Base-by-base conservation (phyloP, 805 yeast genomes). In the Spathaspora arborariae region DNA sequence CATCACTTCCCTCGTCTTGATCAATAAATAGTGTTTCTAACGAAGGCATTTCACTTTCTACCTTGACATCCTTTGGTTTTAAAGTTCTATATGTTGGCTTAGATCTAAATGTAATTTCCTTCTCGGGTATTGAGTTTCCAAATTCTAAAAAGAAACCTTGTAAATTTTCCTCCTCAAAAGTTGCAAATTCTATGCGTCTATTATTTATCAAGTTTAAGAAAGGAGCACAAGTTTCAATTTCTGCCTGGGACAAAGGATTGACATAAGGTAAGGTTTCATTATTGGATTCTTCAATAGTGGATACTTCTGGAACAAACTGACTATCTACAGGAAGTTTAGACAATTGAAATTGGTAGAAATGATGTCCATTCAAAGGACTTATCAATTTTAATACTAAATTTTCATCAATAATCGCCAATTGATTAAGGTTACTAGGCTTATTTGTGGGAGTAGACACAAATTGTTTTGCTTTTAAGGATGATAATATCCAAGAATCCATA, bases 151-250 rank as follows among this genome's bases (percentile, higher is more conserved):
- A 59, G 18, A 47, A 52, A 2, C 53, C 55, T 21, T 9, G n/a
- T 41, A 43, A 30, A 30, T 34, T 48, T 51, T 20, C 26, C 15
- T 15, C 35, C 27, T 13, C 51, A 49, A 21, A 34, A 16, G 37
- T 26, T 11, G 67, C 59, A 49, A 70, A 62, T 41, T 56, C 56
- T 20, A 68, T 56, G 44, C 65, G 64, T 39, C 57, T 54, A 50
- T 59, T 60, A 43, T 61, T 63, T 22, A 68, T 56, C 35, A 70
- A 48, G 42, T 63, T 62, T 41, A 63, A 54, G 46, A 62, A 68
- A 4, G 75, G 75, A 19, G 58, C 60, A 50, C 82, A 74, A 0
- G 84, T 78, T 52, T 80, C 84, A 45, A 81, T 74, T 56, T 80
- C 85, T 26, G 80, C 74, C 47, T 77, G 76, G 0, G 80, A 72